Conservation (phyloP, 176 grass and related monocot species). For the Avena atlantica region DNA sequence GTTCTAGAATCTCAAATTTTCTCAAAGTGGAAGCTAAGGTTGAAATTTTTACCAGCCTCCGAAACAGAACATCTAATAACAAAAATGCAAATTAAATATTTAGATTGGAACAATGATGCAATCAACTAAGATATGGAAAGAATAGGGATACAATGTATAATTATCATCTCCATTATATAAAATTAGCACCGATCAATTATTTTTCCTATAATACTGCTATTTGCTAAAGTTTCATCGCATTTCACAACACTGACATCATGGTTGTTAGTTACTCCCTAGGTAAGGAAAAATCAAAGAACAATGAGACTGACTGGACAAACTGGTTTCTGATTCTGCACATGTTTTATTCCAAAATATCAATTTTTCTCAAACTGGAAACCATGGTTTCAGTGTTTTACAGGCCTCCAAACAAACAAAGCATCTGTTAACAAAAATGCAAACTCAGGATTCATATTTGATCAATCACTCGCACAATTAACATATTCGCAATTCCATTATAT, state of each 20-base stretch:
- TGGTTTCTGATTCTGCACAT: background rate
- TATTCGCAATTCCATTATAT: background rate
- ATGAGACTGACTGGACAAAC: no score
- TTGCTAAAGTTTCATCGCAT: background rate
- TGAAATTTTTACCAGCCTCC: background rate
- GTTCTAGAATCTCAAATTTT: background rate
- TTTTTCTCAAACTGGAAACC: background rate
- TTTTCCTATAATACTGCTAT: background rate
- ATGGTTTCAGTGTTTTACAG: background rate
- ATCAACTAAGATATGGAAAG: background rate
- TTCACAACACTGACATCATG: background rate
- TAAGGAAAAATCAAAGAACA: no score
- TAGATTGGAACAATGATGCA: background rate
- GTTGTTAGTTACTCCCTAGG: background rate
- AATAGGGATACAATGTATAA: background rate
- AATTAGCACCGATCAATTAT: background rate
- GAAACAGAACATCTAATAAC: background rate
- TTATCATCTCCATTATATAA: background rate
- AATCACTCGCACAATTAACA: background rate
- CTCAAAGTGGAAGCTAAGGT: background rate
- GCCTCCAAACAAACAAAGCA: background rate
- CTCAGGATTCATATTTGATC: background rate
- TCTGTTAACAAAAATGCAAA: background rate
- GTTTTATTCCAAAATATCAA: background rate
- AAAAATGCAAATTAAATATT: background rate